Percentiles rank a stretch among this genome's conserved stretches.
These are phyloP conservation scores for Linanthus parryae DNA, from an alignment of 148 eudicot genomes.

Conservation along the genomic window DNA sequence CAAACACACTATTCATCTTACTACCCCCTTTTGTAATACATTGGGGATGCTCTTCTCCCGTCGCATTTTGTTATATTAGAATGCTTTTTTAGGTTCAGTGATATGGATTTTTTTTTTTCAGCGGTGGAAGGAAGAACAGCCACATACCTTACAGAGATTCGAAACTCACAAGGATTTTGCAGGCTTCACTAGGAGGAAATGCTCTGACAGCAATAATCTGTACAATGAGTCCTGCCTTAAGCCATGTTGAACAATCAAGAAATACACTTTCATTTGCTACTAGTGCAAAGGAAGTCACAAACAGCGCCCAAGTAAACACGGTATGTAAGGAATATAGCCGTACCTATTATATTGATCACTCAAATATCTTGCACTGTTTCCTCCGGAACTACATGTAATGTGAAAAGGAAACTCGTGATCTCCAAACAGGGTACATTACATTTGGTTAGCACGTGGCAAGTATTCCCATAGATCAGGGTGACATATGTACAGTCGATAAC, in stretches of 20 bases:
- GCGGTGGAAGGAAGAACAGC: conserved; percentile 71
- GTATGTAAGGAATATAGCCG: conserved; percentile 29
- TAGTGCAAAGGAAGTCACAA: conserved; percentile 93
- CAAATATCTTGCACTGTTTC: no score
- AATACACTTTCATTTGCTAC: conserved; percentile 90
- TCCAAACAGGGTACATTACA: no score
- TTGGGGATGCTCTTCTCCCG: not conserved
- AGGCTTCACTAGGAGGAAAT: conserved; percentile 94
- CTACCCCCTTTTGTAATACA: not conserved
- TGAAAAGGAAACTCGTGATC: no score
- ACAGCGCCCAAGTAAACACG: conserved; percentile 88
- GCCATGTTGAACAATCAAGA: conserved; percentile 93
- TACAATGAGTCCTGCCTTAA: conserved; percentile 94
- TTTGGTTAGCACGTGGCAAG: no score
- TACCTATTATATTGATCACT: not conserved
- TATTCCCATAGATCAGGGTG: no score
- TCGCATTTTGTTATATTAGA: not conserved
- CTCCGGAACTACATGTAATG: no score
- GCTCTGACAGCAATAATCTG: conserved; percentile 98
- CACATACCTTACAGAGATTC: conserved; percentile 98
- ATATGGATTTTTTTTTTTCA: conserved; percentile 21
- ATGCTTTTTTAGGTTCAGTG: not conserved
- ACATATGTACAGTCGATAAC: no score
- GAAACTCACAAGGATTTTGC: conserved; percentile 91
- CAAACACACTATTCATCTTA: no score